phyloP scores from a whole-genome alignment of 2,329 filamentous ascomycete species.

The Endoconidiophora polonica region DNA sequence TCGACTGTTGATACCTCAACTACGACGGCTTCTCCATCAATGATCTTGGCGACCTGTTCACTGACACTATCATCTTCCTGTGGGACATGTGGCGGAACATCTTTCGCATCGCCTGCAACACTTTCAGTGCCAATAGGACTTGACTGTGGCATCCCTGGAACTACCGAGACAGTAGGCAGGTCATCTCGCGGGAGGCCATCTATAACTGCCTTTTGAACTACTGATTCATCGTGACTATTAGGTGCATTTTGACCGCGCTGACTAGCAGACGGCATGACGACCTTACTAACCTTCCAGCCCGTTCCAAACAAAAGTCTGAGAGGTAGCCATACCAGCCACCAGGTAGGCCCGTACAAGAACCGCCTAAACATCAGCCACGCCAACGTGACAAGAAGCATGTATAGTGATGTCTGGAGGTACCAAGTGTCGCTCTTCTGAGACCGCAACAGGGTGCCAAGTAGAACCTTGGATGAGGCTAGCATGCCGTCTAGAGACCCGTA shows the following conservation, averaged over 20 bases:
- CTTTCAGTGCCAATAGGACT: not conserved
- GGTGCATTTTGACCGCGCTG: constrained; percentile 15
- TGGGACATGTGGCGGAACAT: constrained; percentile 16
- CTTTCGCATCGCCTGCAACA: constrained; percentile 7
- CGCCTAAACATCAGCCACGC: constrained; percentile 75
- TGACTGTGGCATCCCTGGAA: not conserved
- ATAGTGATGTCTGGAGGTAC: constrained; percentile 86
- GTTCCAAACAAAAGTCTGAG: constrained; percentile 49
- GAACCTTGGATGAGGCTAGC: constrained; percentile 53
- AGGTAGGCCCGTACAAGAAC: constrained; percentile 72
- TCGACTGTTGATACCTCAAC: not conserved
- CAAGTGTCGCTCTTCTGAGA: constrained; percentile 95
- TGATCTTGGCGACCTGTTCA: constrained; percentile 38
- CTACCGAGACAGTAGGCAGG: constrained; percentile 27
- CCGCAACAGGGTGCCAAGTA: constrained; percentile 63
- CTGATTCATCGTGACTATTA: constrained; percentile 19
- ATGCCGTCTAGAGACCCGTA: constrained; percentile 68
- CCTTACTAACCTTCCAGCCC: constrained; percentile 37
- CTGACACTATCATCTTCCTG: constrained; percentile 26
- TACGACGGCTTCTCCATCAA: constrained; percentile 22
- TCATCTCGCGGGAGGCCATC: constrained; percentile 25
- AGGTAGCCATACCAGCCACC: constrained; percentile 78
- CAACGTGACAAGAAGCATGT: constrained; percentile 60
- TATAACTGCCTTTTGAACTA: constrained; percentile 16
- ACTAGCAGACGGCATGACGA: constrained; percentile 23